Evolutionary conservation across 306 rosid species (phyloP), one percentile per base, ranked within the genome.

Genomic region (Corylus avellana): DNA sequence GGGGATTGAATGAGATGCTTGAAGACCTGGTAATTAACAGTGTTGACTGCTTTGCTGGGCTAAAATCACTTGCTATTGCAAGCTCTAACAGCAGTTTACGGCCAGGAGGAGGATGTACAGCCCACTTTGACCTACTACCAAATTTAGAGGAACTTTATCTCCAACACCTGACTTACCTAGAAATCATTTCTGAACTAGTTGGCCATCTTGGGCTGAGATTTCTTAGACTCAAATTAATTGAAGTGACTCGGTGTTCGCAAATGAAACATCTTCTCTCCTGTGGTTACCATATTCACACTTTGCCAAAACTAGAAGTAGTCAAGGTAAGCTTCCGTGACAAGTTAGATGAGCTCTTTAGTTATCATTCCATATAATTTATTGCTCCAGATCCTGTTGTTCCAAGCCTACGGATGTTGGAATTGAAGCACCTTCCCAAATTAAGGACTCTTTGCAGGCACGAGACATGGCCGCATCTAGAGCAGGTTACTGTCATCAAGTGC

Each of bases 241-340:
- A 18, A 35, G 73, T 72, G 53, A 16, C 0, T 7, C 11, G 47
- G 4, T 72, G 77, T 79, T 39, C 73, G 2, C 32, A 50, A 12
- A 56, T 79, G 51, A 37, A 79, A 79, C 48, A 16, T 14, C 73
- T 79, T 8, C 62, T 79, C 1, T 48, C 64, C 2, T 62, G 17
- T 49, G 73, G 73, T 20, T 48, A 72, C 56, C 12, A 32, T 4
- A 72, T 72, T 25, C 72, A 49, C 22, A 53, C 64, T 25, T 18
- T 79, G 29, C 82, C 82, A 13, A 79, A 51, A 11, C 46, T 79
- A 48, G 77, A 79, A 56, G 56, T 0, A n/a, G 51, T 79, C 73
- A 14, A 37, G 63, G 27, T 79, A 22, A 20, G 66, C 56, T n/a
- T 4, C 17, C 72, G 82, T 17, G 22, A n/a, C 8, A 50, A 32